These are phyloP conservation scores for Kluyveromyces siamensis DNA, from an alignment of 805 yeast genomes.

Conservation along the genomic window DNA sequence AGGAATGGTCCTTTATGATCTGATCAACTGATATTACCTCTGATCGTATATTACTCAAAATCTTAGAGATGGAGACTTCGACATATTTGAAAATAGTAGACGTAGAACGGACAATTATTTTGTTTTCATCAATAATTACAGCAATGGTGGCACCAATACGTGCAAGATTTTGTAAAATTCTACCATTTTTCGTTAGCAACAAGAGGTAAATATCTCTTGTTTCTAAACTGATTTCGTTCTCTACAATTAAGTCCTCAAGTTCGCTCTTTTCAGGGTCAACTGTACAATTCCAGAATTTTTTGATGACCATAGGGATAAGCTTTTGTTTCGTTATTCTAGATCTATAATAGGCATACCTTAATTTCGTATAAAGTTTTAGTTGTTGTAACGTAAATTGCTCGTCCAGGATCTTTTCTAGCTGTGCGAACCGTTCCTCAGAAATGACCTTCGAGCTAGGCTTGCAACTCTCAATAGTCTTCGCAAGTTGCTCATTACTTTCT, in stretches of 20 bases:
- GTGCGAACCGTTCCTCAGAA: slow-evolving; percentile 15
- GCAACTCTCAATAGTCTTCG: slow-evolving; percentile 20
- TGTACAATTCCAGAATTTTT: slow-evolving; percentile 5
- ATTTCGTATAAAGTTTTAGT: slow-evolving; percentile 14
- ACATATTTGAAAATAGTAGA: slow-evolving; percentile 19
- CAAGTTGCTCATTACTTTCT: slow-evolving; percentile 18
- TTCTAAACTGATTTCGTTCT: slow-evolving; percentile 16
- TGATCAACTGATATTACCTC: slow-evolving; percentile 10
- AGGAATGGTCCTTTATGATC: slow-evolving; percentile 11
- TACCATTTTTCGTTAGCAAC: slow-evolving; percentile 26
- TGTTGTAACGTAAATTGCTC: slow-evolving; percentile 22
- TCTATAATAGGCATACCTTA: slow-evolving; percentile 4
- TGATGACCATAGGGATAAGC: slow-evolving; percentile 4
- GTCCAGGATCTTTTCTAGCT: slow-evolving; percentile 13
- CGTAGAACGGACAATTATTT: slow-evolving; percentile 19
- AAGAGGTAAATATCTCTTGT: slow-evolving; percentile 20
- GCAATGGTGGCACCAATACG: slow-evolving; percentile 23
- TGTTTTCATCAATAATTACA: slow-evolving; percentile 20
- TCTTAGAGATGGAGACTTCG: slow-evolving; percentile 23
- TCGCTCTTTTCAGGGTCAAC: slow-evolving; percentile 11
- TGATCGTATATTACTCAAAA: slow-evolving; percentile 19
- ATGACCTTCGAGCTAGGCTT: slow-evolving; percentile 14
- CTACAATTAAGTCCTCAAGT: slow-evolving; percentile 15
- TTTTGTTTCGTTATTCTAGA: slow-evolving; percentile 4
- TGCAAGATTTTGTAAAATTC: slow-evolving; percentile 23